These are phyloP conservation scores for Casaregolazyma suthepensis DNA, from an alignment of 1,139 yeast genomes.

Conservation along the genomic window DNA sequence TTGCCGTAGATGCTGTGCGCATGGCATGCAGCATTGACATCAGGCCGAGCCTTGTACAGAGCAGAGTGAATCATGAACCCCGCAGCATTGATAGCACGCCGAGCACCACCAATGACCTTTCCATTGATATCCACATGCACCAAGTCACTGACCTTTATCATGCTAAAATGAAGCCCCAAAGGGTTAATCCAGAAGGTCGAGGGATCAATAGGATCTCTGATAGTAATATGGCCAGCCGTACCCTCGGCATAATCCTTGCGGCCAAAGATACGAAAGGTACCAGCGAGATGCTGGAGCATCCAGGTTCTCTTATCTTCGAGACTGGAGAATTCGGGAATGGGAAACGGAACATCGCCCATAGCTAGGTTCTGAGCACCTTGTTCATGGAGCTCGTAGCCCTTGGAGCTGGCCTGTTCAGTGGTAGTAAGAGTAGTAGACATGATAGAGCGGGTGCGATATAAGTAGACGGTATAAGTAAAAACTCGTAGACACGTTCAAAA, in stretches of 20 bases:
- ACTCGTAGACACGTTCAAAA: background rate
- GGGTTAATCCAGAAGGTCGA: slow-evolving; percentile 78
- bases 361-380: slow-evolving; percentile 20
- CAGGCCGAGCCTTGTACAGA: slow-evolving; percentile 70
- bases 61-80: slow-evolving; percentile 80
- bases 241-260: slow-evolving; percentile 73
- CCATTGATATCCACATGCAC: slow-evolving; percentile 73
- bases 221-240: slow-evolving; percentile 72
- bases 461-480: background rate
- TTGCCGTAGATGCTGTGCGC: slow-evolving; percentile 71
- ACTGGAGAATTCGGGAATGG: slow-evolving; percentile 47
- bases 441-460: no score
- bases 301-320: slow-evolving; percentile 51
- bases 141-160: slow-evolving; percentile 65
- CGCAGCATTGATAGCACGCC: slow-evolving; percentile 65
- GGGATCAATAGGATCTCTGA: slow-evolving; percentile 69
- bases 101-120: slow-evolving; percentile 61
- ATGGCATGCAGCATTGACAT: slow-evolving; percentile 77
- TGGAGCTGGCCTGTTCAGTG: background rate
- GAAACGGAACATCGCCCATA: slow-evolving; percentile 24
- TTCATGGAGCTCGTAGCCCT: slow-evolving; percentile 7
- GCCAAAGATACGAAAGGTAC: slow-evolving; percentile 72
- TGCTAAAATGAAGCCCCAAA: slow-evolving; percentile 62
- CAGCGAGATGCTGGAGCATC: slow-evolving; percentile 73
- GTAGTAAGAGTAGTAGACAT: slow-evolving; percentile 10